Percentiles rank a stretch among this genome's conserved stretches.
Conservation (phyloP, 345 rosid species). For the Microcos paniculata region DNA sequence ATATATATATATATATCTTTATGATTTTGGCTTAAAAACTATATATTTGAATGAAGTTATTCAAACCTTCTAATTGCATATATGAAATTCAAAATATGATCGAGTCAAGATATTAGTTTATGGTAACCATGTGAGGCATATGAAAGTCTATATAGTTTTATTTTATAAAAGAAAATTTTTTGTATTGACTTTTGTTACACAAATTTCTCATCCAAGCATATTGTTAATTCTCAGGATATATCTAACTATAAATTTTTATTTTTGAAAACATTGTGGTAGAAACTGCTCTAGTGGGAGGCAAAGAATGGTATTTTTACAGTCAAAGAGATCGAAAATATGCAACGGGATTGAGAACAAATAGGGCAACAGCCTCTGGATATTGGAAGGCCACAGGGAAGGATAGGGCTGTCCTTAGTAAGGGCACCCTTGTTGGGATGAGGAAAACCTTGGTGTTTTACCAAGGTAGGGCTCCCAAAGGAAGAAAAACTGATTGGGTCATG, state of each 20-base stretch:
- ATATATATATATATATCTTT: too few species aligned
- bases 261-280: slow-evolving; percentile 31
- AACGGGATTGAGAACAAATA: slow-evolving; percentile 81
- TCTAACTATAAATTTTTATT: neutral
- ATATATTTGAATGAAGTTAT: too few species aligned
- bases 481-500: slow-evolving; percentile 86
- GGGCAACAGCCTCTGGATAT: slow-evolving; percentile 83
- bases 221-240: neutral
- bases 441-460: slow-evolving; percentile 89
- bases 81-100: too few species aligned
- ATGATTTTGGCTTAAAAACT: too few species aligned
- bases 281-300: slow-evolving; percentile 78
- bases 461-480: slow-evolving; percentile 94
- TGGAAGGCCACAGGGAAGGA: slow-evolving; percentile 99
- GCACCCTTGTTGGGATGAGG: slow-evolving; percentile 80
- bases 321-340: slow-evolving; percentile 86
- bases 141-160: too few species aligned
- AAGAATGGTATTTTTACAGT: slow-evolving; percentile 89
- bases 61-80: too few species aligned
- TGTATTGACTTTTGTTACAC: neutral
- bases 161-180: neutral
- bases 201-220: neutral
- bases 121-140: too few species aligned
- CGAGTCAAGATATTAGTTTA: too few species aligned
- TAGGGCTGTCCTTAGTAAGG: slow-evolving; percentile 43